Conservation (phyloP, 164 flowering plant genomes). For the Cinnamomum chago region DNA sequence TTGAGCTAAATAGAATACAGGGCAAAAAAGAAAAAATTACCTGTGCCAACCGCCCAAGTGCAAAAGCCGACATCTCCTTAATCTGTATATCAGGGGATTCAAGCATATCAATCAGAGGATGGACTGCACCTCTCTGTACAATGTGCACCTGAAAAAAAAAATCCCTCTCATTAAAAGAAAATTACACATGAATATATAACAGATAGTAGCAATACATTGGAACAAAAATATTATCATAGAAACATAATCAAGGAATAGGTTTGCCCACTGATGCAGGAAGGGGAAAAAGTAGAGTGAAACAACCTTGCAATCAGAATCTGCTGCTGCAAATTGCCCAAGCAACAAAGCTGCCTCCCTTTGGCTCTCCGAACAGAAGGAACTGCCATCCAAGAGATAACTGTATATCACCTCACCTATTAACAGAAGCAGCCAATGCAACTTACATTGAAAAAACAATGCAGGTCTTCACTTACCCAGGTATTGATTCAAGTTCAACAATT, state of each 20-base stretch:
- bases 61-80: slow-evolving; percentile 96
- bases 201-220: background rate
- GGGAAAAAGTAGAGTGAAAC: background rate
- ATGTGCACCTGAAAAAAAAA: slow-evolving; percentile 70
- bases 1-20: background rate
- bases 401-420: background rate
- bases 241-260: too few species aligned
- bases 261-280: background rate
- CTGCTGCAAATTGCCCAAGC: slow-evolving; percentile 94
- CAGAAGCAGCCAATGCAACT: background rate
- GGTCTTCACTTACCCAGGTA: background rate
- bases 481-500: background rate
- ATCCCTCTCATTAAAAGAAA: background rate
- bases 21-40: slow-evolving; percentile 22
- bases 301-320: slow-evolving; percentile 95
- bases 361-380: slow-evolving; percentile 88
- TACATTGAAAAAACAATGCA: background rate
- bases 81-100: slow-evolving; percentile 83
- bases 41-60: slow-evolving; percentile 97
- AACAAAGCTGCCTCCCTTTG: slow-evolving; percentile 90
- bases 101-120: slow-evolving; percentile 94
- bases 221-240: background rate
- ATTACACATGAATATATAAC: background rate
- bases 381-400: slow-evolving; percentile 27
- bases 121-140: slow-evolving; percentile 96